Base-by-base conservation (phyloP, 176 grass and related monocot species). In the Carex pumila region DNA sequence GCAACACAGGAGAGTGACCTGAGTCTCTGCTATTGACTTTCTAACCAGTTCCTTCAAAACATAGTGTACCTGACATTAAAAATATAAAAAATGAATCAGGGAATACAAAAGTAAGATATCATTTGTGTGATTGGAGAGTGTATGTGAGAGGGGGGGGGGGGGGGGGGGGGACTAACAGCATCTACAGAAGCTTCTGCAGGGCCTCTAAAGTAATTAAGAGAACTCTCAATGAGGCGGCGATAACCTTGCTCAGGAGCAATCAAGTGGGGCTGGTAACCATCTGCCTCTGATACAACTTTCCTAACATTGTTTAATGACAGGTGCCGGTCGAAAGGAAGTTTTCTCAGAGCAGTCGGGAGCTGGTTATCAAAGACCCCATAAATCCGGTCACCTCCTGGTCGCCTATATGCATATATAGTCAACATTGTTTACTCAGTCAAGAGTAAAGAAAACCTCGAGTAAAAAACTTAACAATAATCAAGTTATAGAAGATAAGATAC, bases 241-340 rank as follows among this genome's bases (percentile, higher is more conserved):
- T 98, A 98, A 59, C 95, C 95, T 87, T 98, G 95, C 82, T 98
- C 95, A 65, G 95, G 95, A 91, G 95, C 95, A 87, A 98, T 92
- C 85, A 98, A 86, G 75, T 98, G 95, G 43, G 95, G 95, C 61
- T 95, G 95, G 85, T 98, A 98, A 60, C 95, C 92, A 84, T 98
- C 95, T 78, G 95, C 95, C 85, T 98, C 88, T 65, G 95, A 98
- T 21, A 98, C 82, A 76, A 95, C 86, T 81, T 89, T 88, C 83
- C 88, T 98, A 53, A 98, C 95, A 87, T 98, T 95, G 87, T 95
- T 89, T 55, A 95, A 32, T 10, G 92, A 88, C 39, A 98, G 90
- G 74, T 91, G 84, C 25, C 91, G 88, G 55, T 98, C 95, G 80
- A 98, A 98, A 55, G 95, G 95, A 83, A 98, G 95, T 82, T 98